A percentile compares a stretch with the other conserved stretches of the same genome.
phyloP scores from a whole-genome alignment of 1,284 basidiomycete genomes.

The Marasmius oreades region DNA sequence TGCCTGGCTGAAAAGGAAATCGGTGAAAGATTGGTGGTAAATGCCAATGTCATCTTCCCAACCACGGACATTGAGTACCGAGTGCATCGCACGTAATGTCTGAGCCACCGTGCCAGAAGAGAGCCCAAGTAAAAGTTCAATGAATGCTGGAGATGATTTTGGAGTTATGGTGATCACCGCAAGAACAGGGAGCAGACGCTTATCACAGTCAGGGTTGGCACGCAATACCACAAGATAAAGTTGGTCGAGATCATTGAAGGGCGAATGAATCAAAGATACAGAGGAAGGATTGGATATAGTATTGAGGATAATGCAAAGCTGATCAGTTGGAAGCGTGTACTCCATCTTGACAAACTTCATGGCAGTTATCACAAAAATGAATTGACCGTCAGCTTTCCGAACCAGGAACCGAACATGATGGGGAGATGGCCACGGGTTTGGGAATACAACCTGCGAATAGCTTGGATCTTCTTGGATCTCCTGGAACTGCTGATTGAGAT shows the following conservation, averaged over 20 bases:
- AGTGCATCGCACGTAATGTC: too few relatives aligned
- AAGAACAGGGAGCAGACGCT: too few relatives aligned
- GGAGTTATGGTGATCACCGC: too few relatives aligned
- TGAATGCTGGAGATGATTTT: too few relatives aligned
- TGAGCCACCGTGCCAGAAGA: too few relatives aligned
- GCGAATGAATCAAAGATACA: not conserved
- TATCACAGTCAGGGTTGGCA: too few relatives aligned
- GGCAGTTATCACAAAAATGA: too few relatives aligned
- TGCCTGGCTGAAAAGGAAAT: not conserved
- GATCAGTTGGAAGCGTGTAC: too few relatives aligned
- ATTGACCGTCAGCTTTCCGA: constrained; percentile 17
- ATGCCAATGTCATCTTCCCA: not conserved
- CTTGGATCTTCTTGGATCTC: too few relatives aligned
- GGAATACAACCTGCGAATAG: not conserved
- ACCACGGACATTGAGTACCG: not conserved
- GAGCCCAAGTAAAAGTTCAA: too few relatives aligned
- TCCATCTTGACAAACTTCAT: too few relatives aligned
- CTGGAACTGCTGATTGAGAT: not conserved
- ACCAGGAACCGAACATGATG: constrained; percentile 18
- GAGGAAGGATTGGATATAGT: not conserved
- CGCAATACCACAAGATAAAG: not conserved
- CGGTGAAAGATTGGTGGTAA: not conserved
- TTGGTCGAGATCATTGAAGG: constrained; percentile 24
- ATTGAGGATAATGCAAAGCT: too few relatives aligned
- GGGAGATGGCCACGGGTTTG: constrained; percentile 16